Percentiles rank a stretch among this genome's conserved stretches.
These are phyloP conservation scores for Lippia alba DNA, from an alignment of 305 asterid genomes.

Conservation along the genomic window DNA sequence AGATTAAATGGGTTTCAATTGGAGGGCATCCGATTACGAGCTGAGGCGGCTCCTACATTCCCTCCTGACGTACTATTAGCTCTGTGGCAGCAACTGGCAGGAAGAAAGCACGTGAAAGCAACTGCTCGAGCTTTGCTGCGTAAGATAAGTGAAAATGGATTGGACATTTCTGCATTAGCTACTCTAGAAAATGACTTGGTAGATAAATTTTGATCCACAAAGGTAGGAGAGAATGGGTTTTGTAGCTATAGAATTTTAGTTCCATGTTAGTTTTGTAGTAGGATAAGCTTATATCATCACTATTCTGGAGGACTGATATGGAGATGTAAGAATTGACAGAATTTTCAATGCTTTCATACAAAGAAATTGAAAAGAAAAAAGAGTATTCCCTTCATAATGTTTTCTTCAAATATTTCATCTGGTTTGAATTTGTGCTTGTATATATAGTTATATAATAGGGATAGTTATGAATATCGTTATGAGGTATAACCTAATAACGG, in stretches of 20 bases:
- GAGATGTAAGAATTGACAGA: no score
- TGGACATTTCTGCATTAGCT: conserved; percentile 26
- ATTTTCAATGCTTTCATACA: no score
- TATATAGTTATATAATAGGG: background rate
- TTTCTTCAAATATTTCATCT: no score
- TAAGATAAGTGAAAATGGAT: conserved; percentile 26
- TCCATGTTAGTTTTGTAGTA: background rate
- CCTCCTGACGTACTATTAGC: conserved; percentile 52
- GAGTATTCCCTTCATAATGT: no score
- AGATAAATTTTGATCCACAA: conserved; percentile 15
- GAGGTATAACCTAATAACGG: no score
- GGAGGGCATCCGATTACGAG: conserved; percentile 46
- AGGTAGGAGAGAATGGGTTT: background rate
- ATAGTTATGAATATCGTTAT: no score
- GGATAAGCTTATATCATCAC: background rate
- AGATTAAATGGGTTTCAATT: conserved; percentile 52
- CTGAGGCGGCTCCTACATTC: conserved; percentile 59
- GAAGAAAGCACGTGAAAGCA: conserved; percentile 44
- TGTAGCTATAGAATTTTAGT: background rate
- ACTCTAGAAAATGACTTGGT: conserved; percentile 18
- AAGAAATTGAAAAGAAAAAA: no score
- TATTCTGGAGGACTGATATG: no score
- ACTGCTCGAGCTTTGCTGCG: conserved; percentile 40
- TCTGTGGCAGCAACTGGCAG: conserved; percentile 60
- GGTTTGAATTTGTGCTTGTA: background rate